Percentiles rank a stretch among this genome's conserved stretches.
Evolutionary conservation across 192 early-diverging fungal species (phyloP).

Genomic region (Gigaspora rosea): DNA sequence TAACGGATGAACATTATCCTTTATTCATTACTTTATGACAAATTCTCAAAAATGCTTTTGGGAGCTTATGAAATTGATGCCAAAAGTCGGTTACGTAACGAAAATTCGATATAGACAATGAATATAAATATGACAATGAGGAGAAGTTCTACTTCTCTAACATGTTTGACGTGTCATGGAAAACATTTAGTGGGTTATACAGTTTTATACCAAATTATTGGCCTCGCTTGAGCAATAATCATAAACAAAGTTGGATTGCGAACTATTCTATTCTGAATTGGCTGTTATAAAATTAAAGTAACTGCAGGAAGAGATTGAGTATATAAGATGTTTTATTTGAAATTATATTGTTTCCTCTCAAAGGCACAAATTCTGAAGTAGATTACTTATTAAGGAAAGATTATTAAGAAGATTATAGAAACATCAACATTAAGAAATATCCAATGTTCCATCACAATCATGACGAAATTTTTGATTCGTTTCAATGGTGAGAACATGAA

Average conservation of each 20-base stretch:
- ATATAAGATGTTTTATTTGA: not conserved
- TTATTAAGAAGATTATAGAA: slow-evolving; percentile 16
- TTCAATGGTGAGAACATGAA: slow-evolving; percentile 29
- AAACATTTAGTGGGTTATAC: slow-evolving; percentile 16
- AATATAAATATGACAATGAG: too few relatives aligned
- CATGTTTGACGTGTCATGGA: not conserved
- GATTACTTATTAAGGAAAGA: slow-evolving; percentile 19
- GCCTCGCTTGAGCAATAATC: not conserved
- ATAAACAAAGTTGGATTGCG: not conserved
- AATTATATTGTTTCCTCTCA: not conserved
- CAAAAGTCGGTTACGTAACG: not conserved
- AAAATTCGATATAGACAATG: not conserved
- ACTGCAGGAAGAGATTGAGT: not conserved
- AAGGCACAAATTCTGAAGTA: slow-evolving; percentile 16
- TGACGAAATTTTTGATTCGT: slow-evolving; percentile 24
- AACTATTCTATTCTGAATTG: slow-evolving; percentile 13
- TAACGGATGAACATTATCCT: slow-evolving; percentile 15
- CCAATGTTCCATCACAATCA: slow-evolving; percentile 20
- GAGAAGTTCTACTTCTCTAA: not conserved
- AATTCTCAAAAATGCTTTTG: not conserved
- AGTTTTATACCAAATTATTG: slow-evolving; percentile 4
- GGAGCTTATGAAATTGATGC: slow-evolving; percentile 19
- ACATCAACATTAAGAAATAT: slow-evolving; percentile 18
- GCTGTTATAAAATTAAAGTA: slow-evolving; percentile 20
- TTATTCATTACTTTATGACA: slow-evolving; percentile 26